Evolutionary conservation across 2,329 filamentous ascomycete species (phyloP), one percentile per base, ranked within the genome.

Genomic region (Colletotrichum sp.): DNA sequence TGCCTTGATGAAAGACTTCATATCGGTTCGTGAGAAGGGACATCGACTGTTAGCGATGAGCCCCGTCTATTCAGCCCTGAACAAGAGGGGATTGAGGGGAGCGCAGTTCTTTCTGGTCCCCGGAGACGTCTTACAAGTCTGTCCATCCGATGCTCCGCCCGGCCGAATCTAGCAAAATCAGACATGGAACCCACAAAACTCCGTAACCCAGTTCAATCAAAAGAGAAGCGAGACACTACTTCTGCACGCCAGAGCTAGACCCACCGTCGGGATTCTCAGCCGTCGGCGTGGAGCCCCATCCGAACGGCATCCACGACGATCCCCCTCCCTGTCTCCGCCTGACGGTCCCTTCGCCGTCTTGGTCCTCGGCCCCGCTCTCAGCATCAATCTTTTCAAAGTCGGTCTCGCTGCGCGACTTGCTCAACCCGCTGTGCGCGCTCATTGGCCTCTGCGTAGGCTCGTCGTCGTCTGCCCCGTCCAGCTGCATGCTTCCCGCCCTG

Each of bases 311-410:
- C 89, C 89, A 90, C 2, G 86, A 85, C 3, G 84, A 84, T n/a
- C 83, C 82, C 7, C 75, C 77, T 79, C 72, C 62, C 76, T 44
- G 80, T 67, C 83, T 84, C 77, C 81, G 81, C 71, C 84, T 81
- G 30, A 85, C 80, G 21, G 80, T 81, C 12, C 80, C 87, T 36
- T 87, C 88, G 62, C 91, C 57, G 26, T 73, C 70, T 21, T 72
- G 64, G 18, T 81, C 79, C 81, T 91, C 92, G 30, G 87, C 87
- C 12, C 89, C 90, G 80, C 92, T 93, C 81, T 96, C 94, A 39
- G 93, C 92, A 77, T 97, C 94, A 79, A 98, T 95, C 83, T 95
- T 95, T 81, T 98, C 96, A 81, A 98, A 98, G 80, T 98, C 96
- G 24, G 91, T 92, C 82, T 98, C 96, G 83, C 95, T 98, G 78